Percentiles rank a stretch among this genome's conserved stretches.
Conservation (phyloP, 1,284 basidiomycete genomes). For the Hypsizygus ulmarius region DNA sequence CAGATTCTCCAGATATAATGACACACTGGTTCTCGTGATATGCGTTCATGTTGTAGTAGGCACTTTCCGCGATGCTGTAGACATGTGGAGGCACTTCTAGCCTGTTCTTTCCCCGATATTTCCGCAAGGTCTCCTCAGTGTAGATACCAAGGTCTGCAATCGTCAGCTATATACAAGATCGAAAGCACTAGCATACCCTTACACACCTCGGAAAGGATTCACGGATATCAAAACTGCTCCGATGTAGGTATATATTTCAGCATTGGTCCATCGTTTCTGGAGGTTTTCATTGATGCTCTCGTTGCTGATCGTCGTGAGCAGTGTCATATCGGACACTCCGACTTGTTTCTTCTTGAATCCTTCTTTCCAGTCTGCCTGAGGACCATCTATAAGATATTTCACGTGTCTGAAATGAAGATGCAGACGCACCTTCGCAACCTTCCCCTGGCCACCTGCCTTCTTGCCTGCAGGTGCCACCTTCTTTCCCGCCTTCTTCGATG, state of each 20-base stretch:
- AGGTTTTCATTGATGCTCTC: constrained; percentile 98
- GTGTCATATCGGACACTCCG: constrained; percentile 98
- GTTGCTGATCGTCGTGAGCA: constrained; percentile 96
- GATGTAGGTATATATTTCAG: constrained; percentile 99
- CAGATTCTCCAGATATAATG: constrained; percentile 98
- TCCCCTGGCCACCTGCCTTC: constrained; percentile 57
- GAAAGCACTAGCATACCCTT: neutral
- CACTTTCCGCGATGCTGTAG: constrained; percentile 94
- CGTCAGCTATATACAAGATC: constrained; percentile 10
- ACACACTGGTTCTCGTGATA: constrained; percentile 99
- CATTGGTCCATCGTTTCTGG: constrained; percentile 93
- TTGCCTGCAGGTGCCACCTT: constrained; percentile 68
- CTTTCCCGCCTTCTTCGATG: constrained; percentile 91
- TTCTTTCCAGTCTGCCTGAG: constrained; percentile 95
- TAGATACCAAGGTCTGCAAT: constrained; percentile 92
- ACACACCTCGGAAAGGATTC: constrained; percentile 91
- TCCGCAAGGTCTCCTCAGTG: constrained; percentile 81
- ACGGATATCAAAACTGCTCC: constrained; percentile 97
- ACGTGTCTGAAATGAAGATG: neutral
- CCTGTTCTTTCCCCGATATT: constrained; percentile 96
- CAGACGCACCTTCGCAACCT: constrained; percentile 69
- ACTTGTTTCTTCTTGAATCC: constrained; percentile 98
- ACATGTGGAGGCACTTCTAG: constrained; percentile 98
- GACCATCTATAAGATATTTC: neutral
- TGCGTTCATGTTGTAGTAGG: constrained; percentile 99